Evolutionary conservation across 1,139 yeast species (phyloP).

Genomic region (Yamadazyma kanchanaburiensis): DNA sequence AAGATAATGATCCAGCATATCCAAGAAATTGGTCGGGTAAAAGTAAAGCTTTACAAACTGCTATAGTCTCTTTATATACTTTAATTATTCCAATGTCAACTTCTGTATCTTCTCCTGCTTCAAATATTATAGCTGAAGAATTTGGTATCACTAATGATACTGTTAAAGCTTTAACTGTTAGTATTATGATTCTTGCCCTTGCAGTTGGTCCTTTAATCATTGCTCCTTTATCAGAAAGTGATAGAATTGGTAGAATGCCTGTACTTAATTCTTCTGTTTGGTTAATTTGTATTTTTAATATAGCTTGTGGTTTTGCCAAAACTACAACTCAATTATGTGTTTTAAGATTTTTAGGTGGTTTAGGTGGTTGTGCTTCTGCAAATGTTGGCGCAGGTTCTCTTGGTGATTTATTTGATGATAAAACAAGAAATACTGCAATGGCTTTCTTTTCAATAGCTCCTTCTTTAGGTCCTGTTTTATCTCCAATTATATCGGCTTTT

Average conservation of each 20-base stretch:
- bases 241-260: constrained; percentile 45
- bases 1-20: constrained; percentile 56
- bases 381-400: constrained; percentile 72
- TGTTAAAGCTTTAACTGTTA: constrained; percentile 47
- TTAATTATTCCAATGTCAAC: constrained; percentile 59
- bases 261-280: constrained; percentile 51
- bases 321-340: constrained; percentile 55
- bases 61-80: constrained; percentile 51
- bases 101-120: constrained; percentile 59
- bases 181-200: constrained; percentile 62
- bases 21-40: constrained; percentile 57
- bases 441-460: constrained; percentile 62
- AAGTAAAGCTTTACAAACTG: constrained; percentile 41
- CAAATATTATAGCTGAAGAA: constrained; percentile 39
- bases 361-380: constrained; percentile 63
- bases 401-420: constrained; percentile 58
- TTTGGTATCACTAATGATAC: constrained; percentile 36
- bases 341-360: constrained; percentile 59
- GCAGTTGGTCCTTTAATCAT: constrained; percentile 58
- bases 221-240: constrained; percentile 61
- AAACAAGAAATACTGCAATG: constrained; percentile 53
- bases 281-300: constrained; percentile 48
- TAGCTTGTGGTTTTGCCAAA: constrained; percentile 56
- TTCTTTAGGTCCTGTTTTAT: constrained; percentile 35
- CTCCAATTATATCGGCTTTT: constrained; percentile 33